Evolutionary conservation across 768 basidiomycete species (phyloP).

Genomic region (Suillus decipiens): DNA sequence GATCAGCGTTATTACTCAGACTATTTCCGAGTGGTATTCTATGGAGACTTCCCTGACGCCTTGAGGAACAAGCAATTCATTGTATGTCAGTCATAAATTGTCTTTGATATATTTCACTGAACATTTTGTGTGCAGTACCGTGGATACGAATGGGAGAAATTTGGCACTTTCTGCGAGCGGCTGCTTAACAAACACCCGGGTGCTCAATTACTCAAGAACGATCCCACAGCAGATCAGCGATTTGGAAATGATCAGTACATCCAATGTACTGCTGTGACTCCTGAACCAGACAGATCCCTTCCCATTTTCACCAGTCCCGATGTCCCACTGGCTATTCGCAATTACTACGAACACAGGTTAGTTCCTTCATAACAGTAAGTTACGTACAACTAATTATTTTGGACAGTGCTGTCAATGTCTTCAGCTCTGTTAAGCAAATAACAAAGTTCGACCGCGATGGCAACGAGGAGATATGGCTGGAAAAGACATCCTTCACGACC

Average conservation of each 20-base stretch:
- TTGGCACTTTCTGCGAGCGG: constrained; percentile 83
- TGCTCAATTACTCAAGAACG: constrained; percentile 75
- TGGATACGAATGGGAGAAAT: constrained; percentile 95
- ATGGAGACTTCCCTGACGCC: constrained; percentile 85
- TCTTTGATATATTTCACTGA: not conserved
- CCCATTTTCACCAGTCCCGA: constrained; percentile 86
- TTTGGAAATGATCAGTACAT: constrained; percentile 83
- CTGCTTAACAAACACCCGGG: constrained; percentile 90
- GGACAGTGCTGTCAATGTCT: constrained; percentile 75
- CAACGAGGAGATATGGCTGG: constrained; percentile 77
- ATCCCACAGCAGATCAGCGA: constrained; percentile 80
- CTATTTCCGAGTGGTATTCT: constrained; percentile 93
- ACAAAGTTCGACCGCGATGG: constrained; percentile 65
- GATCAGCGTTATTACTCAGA: constrained; percentile 87
- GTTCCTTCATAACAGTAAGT: constrained; percentile 14
- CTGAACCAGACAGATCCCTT: constrained; percentile 77
- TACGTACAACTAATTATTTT: constrained; percentile 8
- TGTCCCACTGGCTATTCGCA: constrained; percentile 75
- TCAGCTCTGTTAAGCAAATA: constrained; percentile 74
- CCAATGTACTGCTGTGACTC: constrained; percentile 82
- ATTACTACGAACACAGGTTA: constrained; percentile 87
- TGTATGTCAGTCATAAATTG: constrained; percentile 43
- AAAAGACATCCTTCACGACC: constrained; percentile 86
- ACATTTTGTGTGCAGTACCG: constrained; percentile 62
- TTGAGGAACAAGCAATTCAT: constrained; percentile 90